Evolutionary conservation across 116 monocot genomes (phyloP).

Genomic region (Zostera marina): DNA sequence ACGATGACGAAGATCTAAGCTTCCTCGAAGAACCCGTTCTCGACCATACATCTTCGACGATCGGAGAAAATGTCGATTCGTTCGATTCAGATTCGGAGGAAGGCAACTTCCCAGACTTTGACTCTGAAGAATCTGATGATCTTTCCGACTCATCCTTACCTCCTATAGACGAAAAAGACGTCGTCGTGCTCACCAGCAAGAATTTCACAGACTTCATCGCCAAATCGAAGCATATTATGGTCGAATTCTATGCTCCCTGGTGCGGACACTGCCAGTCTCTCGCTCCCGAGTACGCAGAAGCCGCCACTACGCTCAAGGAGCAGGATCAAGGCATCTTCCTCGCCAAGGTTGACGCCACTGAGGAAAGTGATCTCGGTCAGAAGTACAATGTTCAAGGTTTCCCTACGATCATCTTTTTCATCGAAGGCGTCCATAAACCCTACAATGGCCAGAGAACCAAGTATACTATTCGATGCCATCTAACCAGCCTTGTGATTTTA

Average conservation of each 20-base stretch:
- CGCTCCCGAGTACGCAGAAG: constrained; percentile 82
- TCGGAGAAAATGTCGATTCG: too few species aligned
- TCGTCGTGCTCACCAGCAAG: constrained; percentile 42
- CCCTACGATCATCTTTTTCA: constrained; percentile 68
- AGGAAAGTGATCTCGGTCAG: constrained; percentile 74
- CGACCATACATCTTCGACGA: too few species aligned
- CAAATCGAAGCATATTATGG: constrained; percentile 49
- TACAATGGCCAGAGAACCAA: constrained; percentile 45
- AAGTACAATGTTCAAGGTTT: constrained; percentile 83
- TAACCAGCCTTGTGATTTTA: neutral
- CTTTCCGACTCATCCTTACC: constrained; percentile 46
- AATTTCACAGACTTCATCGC: constrained; percentile 69
- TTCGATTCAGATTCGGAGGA: constrained; percentile 54
- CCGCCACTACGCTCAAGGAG: constrained; percentile 54
- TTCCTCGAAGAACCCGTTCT: constrained; percentile 41
- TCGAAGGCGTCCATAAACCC: constrained; percentile 46
- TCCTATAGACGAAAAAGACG: constrained; percentile 60
- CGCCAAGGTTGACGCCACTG: constrained; percentile 26
- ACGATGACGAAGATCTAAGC: constrained; percentile 41
- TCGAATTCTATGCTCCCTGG: constrained; percentile 99
- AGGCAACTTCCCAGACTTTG: constrained; percentile 61
- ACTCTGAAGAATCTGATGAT: constrained; percentile 9
- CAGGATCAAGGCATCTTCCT: neutral
- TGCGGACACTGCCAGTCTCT: constrained; percentile 84
- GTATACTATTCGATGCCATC: constrained; percentile 7